Conservation (phyloP, 208 protist genomes). For the Leishmania mexicana region DNA sequence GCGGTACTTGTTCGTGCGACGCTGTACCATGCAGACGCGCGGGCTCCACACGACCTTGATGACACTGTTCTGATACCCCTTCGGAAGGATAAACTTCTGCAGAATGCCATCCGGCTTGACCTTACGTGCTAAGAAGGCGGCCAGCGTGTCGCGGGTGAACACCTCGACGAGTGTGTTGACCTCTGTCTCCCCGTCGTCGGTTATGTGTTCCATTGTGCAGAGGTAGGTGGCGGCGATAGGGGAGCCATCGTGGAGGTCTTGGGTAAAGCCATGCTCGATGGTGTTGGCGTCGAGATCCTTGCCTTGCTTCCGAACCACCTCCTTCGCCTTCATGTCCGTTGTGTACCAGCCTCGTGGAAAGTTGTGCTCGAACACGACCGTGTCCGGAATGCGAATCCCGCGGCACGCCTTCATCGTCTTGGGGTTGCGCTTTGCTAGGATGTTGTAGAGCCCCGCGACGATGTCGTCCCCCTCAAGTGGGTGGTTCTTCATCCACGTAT, state of each 20-base stretch:
- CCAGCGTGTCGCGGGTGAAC: slow-evolving; percentile 80
- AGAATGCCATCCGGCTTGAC: slow-evolving; percentile 84
- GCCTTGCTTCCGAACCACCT: slow-evolving; percentile 84
- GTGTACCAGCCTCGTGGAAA: slow-evolving; percentile 91
- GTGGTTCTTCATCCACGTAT: slow-evolving; percentile 90
- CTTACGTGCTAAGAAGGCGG: slow-evolving; percentile 79
- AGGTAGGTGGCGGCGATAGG: slow-evolving; percentile 83
- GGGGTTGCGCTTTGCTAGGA: slow-evolving; percentile 79
- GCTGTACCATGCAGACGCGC: slow-evolving; percentile 84
- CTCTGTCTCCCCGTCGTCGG: slow-evolving; percentile 52
- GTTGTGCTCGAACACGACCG: slow-evolving; percentile 91
- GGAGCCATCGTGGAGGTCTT: slow-evolving; percentile 38
- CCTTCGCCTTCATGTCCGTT: slow-evolving; percentile 77
- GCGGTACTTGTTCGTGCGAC: slow-evolving; percentile 80
- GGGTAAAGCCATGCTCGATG: slow-evolving; percentile 75
- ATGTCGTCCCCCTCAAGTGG: slow-evolving; percentile 84
- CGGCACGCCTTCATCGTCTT: slow-evolving; percentile 86
- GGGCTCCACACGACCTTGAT: slow-evolving; percentile 90
- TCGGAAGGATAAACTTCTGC: slow-evolving; percentile 86
- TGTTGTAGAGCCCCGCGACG: slow-evolving; percentile 82
- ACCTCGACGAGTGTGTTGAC: slow-evolving; percentile 79
- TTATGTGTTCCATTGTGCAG: slow-evolving; percentile 53
- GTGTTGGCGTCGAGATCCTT: slow-evolving; percentile 86
- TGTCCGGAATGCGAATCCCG: slow-evolving; percentile 82
- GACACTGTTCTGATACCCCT: slow-evolving; percentile 83